Percentiles rank a stretch among this genome's conserved stretches.
Conservation (phyloP, 306 rosid genomes). For the Argentina anserina region DNA sequence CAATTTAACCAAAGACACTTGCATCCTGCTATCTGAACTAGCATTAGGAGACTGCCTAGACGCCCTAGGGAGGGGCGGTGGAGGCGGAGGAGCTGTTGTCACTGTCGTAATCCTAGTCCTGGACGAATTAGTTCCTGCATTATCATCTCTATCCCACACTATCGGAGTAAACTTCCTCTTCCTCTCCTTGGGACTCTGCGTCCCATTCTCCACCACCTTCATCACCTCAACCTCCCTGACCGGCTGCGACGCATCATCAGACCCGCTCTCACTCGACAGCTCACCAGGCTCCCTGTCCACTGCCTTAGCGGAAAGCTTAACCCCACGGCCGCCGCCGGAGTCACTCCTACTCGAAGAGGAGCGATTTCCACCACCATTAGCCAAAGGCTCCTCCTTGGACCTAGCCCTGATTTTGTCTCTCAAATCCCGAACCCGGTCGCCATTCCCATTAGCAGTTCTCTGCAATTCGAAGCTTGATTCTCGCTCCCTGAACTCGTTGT, state of each 20-base stretch:
- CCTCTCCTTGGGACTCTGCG: slow-evolving; percentile 41
- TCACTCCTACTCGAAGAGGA: slow-evolving; percentile 65
- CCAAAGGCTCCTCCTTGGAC: slow-evolving; percentile 54
- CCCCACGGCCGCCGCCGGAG: slow-evolving; percentile 60
- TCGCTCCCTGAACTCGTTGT: slow-evolving; percentile 64
- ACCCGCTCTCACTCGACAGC: slow-evolving; percentile 91
- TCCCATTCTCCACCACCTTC: slow-evolving; percentile 45
- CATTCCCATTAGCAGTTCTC: slow-evolving; percentile 41
- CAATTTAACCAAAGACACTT: slow-evolving; percentile 31
- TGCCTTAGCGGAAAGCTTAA: slow-evolving; percentile 43
- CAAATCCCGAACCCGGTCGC: slow-evolving; percentile 40
- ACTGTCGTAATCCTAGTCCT: slow-evolving; percentile 40
- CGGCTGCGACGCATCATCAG: slow-evolving; percentile 59
- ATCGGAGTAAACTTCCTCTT: slow-evolving; percentile 90
- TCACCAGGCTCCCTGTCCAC: slow-evolving; percentile 92
- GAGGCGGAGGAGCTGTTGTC: slow-evolving; percentile 44
- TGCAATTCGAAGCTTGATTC: slow-evolving; percentile 60
- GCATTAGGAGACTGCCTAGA: slow-evolving; percentile 41
- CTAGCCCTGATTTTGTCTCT: slow-evolving; percentile 63
- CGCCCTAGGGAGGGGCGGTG: slow-evolving; percentile 47
- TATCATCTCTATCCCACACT: slow-evolving; percentile 92
- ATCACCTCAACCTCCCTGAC: slow-evolving; percentile 33
- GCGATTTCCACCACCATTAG: slow-evolving; percentile 49
- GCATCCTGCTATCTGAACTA: slow-evolving; percentile 39
- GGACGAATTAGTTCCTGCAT: slow-evolving; percentile 35